Base-by-base conservation (phyloP, 176 grass and related monocot species). In the Triticum turgidum region DNA sequence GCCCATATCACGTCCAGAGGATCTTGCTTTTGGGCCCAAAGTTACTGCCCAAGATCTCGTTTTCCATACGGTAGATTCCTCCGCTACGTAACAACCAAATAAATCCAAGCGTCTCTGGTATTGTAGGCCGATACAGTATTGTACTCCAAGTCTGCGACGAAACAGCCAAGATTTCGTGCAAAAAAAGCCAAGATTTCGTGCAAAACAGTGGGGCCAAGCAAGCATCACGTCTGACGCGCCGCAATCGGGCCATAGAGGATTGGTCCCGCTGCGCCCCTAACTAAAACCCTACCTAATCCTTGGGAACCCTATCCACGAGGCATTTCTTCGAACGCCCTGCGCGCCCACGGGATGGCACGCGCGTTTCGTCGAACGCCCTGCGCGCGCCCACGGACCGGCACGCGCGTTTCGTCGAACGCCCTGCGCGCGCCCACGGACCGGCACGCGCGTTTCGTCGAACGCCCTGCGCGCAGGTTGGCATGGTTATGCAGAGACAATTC, bases 201-300 rank as follows among this genome's bases (percentile, higher is more conserved):
- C 6, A 82, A 68, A n/a, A 25, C 12, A 49, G 21, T 21, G 64
- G 49, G 18, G 64, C 9, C 47, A 69, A n/a, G 62, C 27, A 33
- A 3, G 61, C 58, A 59, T 9, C 39, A 6, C 5, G 68, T 68
- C 82, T 61, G 77, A 34, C 69, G 68, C 59, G 44, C 71, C 37
- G 83, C 71, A 30, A 69, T 5, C 54, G 0, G 12, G 20, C 47
- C 29, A 47, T 5, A 64, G 6, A 2, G 30, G 51, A 13, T 3
- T 3, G 64, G 88, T 9, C 52, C 64, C 52, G 3, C 11, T 39
- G 4, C 17, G 25, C 51, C 51, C 51, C 14, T 54, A 54, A 54
- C 88, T 73, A 45, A 79, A 90, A 83, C 73, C 84, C 73, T 90
- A 79, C 84, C 66, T 6, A 83, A 73, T 44, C 42, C 51, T 59